Base-by-base conservation (phyloP, 2,329 filamentous ascomycete species). In the Helminthosporium solani region DNA sequence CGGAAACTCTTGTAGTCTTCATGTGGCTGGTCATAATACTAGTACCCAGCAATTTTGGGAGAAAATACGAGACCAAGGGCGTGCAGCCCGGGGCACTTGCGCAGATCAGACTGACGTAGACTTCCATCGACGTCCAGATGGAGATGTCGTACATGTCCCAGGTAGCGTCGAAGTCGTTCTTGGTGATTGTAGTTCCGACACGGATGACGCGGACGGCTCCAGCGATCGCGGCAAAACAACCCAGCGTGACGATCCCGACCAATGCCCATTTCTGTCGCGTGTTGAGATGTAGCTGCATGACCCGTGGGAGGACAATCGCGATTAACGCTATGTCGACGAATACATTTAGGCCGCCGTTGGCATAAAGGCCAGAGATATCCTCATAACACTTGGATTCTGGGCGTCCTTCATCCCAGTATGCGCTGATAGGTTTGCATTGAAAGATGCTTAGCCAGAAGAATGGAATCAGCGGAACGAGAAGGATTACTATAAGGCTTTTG, bases 81-180 rank as follows among this genome's bases (percentile, higher is more conserved):
- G 60, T 61, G 1, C 56, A 42, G 0, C 58, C 58, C 3, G 56
- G 58, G 14, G 56, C 56, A 2, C 56, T 46, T 3, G 58, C 58
- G 33, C 58, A 61, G 3, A 60, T 47, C 3, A 61, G 16, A 19
- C 52, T 47, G 19, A 57, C 49, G 30, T 60, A 61, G 9, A 60
- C 52, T 27, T 61, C 58, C 0, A 50, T 54, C 8, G 52, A 52
- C 3, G 56, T 54, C 58, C 58, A 61, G 31, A 60, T 60, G 2
- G 53, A 54, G 2, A 61, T 44, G 30, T 61, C 58, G 48, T 58
- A 61, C 25, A 49, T 35, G 27, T 61, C 54, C 58, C 56, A 61
- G 9, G 49, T 46, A 2, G 58, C 49, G 21, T 61, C 58, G 21
- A 56, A 53, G 46, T 52, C 21, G 5, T 39, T 36, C 40, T 46